A percentile compares a stretch with the other conserved stretches of the same genome.
phyloP scores from a whole-genome alignment of 108 stramenopile species.

The Cylindrotheca fusiformis region DNA sequence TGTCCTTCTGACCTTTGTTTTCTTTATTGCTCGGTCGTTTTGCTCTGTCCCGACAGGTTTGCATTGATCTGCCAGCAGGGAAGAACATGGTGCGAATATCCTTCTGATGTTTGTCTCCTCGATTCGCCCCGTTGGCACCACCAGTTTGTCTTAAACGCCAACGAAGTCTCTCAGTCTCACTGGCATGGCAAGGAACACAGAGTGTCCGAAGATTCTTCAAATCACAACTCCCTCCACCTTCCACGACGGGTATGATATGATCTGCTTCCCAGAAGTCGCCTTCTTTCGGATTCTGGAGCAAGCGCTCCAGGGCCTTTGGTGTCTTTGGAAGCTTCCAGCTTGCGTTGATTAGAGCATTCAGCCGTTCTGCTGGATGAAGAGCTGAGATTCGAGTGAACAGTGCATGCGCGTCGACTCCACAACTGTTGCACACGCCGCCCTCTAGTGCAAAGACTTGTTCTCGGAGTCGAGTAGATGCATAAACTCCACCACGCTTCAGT shows the following conservation, averaged over 20 bases:
- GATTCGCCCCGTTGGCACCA: neutral
- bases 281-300: conserved; percentile 59
- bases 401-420: conserved; percentile 39
- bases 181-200: conserved; percentile 69
- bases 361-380: conserved; percentile 67
- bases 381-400: conserved; percentile 50
- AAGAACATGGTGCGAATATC: neutral
- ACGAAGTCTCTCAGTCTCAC: conserved; percentile 42
- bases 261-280: conserved; percentile 87
- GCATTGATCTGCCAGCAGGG: too few species aligned
- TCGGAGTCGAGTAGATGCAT: conserved; percentile 43
- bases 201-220: conserved; percentile 78
- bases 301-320: conserved; percentile 40
- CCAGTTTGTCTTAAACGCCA: neutral
- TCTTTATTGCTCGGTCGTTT: too few species aligned
- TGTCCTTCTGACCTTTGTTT: neutral
- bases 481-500: conserved; percentile 58
- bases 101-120: neutral
- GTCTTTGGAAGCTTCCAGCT: conserved; percentile 61
- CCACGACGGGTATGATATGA: conserved; percentile 77
- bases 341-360: conserved; percentile 57
- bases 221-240: conserved; percentile 70
- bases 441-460: conserved; percentile 59
- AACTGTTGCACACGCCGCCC: conserved; percentile 38
- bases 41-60: too few species aligned